Evolutionary conservation across 1,284 basidiomycete genomes (phyloP).

Genomic region (Clitocybe nebularis): DNA sequence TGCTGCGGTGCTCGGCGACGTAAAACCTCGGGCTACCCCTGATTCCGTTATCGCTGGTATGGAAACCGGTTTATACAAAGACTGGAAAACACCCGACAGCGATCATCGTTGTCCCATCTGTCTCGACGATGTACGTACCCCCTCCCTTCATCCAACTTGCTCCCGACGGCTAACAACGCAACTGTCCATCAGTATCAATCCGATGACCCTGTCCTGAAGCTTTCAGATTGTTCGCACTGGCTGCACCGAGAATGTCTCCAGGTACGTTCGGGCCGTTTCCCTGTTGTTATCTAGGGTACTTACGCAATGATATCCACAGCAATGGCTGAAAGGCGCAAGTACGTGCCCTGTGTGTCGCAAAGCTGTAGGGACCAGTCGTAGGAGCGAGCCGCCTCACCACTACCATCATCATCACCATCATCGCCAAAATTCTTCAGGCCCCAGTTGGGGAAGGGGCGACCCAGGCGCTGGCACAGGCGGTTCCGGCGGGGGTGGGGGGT

Average conservation of each 20-base stretch:
- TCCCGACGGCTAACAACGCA: slow-evolving; percentile 12
- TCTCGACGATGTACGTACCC: slow-evolving; percentile 66
- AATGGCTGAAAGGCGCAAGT: slow-evolving; percentile 63
- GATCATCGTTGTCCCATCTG: slow-evolving; percentile 76
- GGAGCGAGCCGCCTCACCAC: slow-evolving; percentile 5
- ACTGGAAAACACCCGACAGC: slow-evolving; percentile 60
- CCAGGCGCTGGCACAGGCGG: slow-evolving; percentile 9
- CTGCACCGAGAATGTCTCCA: slow-evolving; percentile 68
- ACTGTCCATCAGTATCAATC: slow-evolving; percentile 47
- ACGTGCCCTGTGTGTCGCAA: slow-evolving; percentile 69
- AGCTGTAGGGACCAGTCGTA: slow-evolving; percentile 30
- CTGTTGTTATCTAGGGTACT: slow-evolving; percentile 5
- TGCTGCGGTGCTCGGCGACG: slow-evolving; percentile 58
- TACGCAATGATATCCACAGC: slow-evolving; percentile 29
- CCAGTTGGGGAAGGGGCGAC: slow-evolving; percentile 14
- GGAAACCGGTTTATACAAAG: slow-evolving; percentile 57
- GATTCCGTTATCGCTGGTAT: slow-evolving; percentile 53
- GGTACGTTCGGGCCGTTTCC: slow-evolving; percentile 34
- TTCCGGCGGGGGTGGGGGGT: neutral
- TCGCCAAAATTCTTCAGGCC: slow-evolving; percentile 13
- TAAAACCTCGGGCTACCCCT: slow-evolving; percentile 56
- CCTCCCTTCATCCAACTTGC: neutral
- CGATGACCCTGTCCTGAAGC: slow-evolving; percentile 53
- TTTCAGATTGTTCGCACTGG: slow-evolving; percentile 72
- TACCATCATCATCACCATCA: slow-evolving; percentile 8